A percentile compares a stretch with the other conserved stretches of the same genome.
Conservation (phyloP, 2,329 filamentous ascomycete genomes). For the Pseudogymnoascus sp. region DNA sequence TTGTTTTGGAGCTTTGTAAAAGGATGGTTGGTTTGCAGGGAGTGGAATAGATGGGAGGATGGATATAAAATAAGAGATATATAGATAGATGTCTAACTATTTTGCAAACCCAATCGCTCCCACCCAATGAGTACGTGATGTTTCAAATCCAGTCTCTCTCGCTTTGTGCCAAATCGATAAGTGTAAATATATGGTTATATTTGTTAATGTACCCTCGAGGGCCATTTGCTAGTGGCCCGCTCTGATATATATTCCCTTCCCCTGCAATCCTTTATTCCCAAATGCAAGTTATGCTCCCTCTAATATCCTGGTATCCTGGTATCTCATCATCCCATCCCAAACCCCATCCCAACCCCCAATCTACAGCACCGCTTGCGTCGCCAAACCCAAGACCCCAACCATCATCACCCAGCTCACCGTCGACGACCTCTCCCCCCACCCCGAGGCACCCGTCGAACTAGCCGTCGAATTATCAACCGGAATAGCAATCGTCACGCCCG, state of each 20-base stretch:
- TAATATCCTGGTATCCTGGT: not conserved
- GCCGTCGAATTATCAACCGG: not conserved
- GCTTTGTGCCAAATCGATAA: not conserved
- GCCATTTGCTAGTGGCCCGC: not conserved
- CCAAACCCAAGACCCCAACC: not conserved
- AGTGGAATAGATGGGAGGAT: not conserved
- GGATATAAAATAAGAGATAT: conserved; percentile 1
- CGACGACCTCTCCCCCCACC: not conserved
- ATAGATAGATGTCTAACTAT: not conserved
- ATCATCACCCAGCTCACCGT: not conserved
- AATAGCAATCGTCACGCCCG: not conserved
- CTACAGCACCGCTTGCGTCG: not conserved
- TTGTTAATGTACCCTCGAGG: not conserved
- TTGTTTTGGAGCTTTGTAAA: not conserved
- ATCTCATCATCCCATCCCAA: not conserved
- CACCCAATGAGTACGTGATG: not conserved
- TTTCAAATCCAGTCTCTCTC: not conserved
- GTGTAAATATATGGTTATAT: not conserved
- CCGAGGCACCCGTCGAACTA: not conserved
- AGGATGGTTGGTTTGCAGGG: not conserved
- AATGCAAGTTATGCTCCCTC: not conserved
- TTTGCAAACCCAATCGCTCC: not conserved
- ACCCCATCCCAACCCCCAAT: not conserved
- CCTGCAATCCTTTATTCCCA: not conserved
- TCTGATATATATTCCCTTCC: not conserved